Conservation (phyloP, 2,329 filamentous ascomycete species). For the Pseudocercospora pini-densiflorae region DNA sequence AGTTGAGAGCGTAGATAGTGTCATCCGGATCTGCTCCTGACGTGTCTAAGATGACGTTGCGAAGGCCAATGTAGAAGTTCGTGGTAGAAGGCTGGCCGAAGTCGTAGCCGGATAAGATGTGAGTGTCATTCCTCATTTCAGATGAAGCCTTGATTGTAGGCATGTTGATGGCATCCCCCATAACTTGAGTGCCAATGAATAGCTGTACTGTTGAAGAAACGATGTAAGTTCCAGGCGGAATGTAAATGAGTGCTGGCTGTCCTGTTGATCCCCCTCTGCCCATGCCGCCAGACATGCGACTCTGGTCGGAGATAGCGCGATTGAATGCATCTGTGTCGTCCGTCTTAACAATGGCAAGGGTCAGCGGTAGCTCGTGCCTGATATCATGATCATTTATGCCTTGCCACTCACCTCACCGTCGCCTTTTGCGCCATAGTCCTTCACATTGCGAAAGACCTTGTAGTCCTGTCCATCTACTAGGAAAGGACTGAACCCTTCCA, state of each 20-base stretch:
- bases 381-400: not conserved
- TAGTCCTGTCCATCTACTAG: constrained; percentile 58
- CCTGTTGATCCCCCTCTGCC: constrained; percentile 39
- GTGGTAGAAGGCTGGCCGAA: constrained; percentile 30
- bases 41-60: constrained; percentile 37
- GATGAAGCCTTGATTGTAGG: constrained; percentile 67
- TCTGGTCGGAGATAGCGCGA: constrained; percentile 64
- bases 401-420: constrained; percentile 53
- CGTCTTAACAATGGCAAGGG: constrained; percentile 44
- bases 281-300: constrained; percentile 17
- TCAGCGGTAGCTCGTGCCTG: not conserved
- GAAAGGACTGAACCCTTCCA: constrained; percentile 71
- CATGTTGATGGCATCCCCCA: constrained; percentile 73
- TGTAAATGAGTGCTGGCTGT: constrained; percentile 60
- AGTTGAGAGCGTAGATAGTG: constrained; percentile 33
- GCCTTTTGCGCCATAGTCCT: constrained; percentile 51
- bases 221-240: constrained; percentile 44
- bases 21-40: constrained; percentile 24
- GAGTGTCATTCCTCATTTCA: constrained; percentile 24
- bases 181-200: constrained; percentile 89
- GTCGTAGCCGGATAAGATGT: constrained; percentile 31
- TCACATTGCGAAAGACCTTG: constrained; percentile 59
- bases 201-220: constrained; percentile 78
- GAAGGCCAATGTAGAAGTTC: constrained; percentile 38
- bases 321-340: constrained; percentile 94